These are phyloP conservation scores for Flaveria ramosissima DNA, from an alignment of 129 eudicot genomes.

Conservation along the genomic window DNA sequence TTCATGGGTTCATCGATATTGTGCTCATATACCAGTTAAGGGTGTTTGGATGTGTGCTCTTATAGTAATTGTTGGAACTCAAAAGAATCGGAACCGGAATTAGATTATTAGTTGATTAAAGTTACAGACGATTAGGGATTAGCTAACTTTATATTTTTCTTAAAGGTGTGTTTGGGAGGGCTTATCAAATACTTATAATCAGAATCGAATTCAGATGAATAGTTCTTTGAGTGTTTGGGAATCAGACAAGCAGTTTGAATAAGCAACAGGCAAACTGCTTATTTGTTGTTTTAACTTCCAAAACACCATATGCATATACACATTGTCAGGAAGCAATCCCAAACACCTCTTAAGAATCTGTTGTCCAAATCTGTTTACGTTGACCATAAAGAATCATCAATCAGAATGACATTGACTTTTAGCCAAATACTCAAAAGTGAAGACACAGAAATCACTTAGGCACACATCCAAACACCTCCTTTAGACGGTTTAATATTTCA, in stretches of 20 bases:
- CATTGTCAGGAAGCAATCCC: not conserved
- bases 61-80: not conserved
- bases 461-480: not conserved
- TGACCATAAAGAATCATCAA: not conserved
- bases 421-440: not conserved
- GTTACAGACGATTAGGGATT: conserved; percentile 6
- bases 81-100: conserved; percentile 8
- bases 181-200: not conserved
- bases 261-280: not conserved
- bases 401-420: not conserved
- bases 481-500: conserved; percentile 4
- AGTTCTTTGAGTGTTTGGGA: too few species aligned
- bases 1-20: not conserved
- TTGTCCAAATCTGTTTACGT: not conserved
- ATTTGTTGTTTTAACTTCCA: not conserved
- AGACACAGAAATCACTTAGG: not conserved
- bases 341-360: not conserved
- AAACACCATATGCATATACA: not conserved
- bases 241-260: too few species aligned
- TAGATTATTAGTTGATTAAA: not conserved
- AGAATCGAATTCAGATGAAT: too few species aligned
- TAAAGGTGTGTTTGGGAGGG: not conserved
- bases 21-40: not conserved
- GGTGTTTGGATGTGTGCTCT: conserved; percentile 1
- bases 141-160: not conserved